Evolutionary conservation across 2,329 filamentous ascomycete genomes (phyloP).

Genomic region (Pyricularia pennisetigena): DNA sequence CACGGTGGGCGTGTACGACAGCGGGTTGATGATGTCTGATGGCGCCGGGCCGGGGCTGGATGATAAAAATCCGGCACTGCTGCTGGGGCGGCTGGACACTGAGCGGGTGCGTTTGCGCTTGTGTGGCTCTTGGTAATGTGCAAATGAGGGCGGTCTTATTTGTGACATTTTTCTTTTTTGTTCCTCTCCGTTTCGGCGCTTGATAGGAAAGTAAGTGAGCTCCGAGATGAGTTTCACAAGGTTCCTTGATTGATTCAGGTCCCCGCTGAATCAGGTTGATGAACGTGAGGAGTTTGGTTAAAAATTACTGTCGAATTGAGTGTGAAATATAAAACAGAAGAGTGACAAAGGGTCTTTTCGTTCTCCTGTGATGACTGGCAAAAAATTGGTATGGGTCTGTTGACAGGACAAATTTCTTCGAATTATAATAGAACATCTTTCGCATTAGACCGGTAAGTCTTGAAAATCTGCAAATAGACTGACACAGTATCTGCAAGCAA

Average conservation of each 20-base stretch:
- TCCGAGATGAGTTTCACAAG: too few relatives aligned
- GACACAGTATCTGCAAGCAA: neutral
- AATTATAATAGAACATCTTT: neutral
- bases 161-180: slow-evolving; percentile 1
- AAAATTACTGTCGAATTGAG: too few relatives aligned
- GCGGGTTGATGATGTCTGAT: slow-evolving; percentile 34
- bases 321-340: too few relatives aligned
- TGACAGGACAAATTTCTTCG: neutral
- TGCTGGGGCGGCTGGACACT: slow-evolving; percentile 11
- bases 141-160: slow-evolving; percentile 2
- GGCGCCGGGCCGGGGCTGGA: slow-evolving; percentile 19
- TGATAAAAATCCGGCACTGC: slow-evolving; percentile 7
- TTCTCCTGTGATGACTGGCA: too few relatives aligned
- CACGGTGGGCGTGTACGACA: slow-evolving; percentile 41
- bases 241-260: too few relatives aligned
- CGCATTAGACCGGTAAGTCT: neutral
- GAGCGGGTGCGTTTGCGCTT: slow-evolving; percentile 24
- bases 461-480: neutral
- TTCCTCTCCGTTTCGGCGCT: neutral
- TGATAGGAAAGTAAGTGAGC: neutral
- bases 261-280: neutral
- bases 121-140: neutral
- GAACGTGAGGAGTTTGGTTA: too few relatives aligned
- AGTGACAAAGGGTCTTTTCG: too few relatives aligned
- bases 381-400: too few relatives aligned